These are phyloP conservation scores for Knoxdaviesia proteae DNA, from an alignment of 2,329 filamentous ascomycete genomes.

Conservation along the genomic window DNA sequence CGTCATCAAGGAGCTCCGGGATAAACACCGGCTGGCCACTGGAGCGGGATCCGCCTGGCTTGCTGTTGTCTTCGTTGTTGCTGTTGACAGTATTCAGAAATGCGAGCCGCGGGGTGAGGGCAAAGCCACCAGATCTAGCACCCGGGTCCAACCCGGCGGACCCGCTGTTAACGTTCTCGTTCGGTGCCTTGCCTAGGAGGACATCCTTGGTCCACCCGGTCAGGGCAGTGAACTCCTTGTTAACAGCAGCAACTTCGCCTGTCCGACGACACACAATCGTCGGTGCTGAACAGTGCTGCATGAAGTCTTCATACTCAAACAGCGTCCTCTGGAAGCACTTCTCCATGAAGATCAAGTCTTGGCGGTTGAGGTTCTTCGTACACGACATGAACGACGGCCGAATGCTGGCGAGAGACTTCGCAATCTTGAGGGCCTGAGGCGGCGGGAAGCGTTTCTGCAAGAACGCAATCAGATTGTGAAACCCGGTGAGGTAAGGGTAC, in stretches of 20 bases:
- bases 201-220: conserved; percentile 90
- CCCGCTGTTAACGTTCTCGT: conserved; percentile 67
- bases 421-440: conserved; percentile 62
- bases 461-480: conserved; percentile 69
- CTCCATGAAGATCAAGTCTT: conserved; percentile 93
- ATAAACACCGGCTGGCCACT: conserved; percentile 57
- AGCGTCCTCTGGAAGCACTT: conserved; percentile 87
- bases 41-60: conserved; percentile 13
- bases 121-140: conserved; percentile 9
- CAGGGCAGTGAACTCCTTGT: conserved; percentile 89
- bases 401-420: conserved; percentile 71
- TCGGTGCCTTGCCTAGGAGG: conserved; percentile 67
- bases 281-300: conserved; percentile 71
- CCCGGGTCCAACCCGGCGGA: conserved; percentile 12
- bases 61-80: conserved; percentile 20
- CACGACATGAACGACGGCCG: conserved; percentile 85
- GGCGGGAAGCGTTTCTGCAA: conserved; percentile 59
- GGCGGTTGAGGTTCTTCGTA: conserved; percentile 66
- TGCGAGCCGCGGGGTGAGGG: conserved; percentile 21
- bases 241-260: conserved; percentile 84
- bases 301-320: conserved; percentile 83
- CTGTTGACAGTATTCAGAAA: conserved; percentile 3
- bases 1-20: conserved; percentile 80
- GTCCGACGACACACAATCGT: conserved; percentile 82
- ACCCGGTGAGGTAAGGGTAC: conserved; percentile 76